Evolutionary conservation across 2,329 filamentous ascomycete genomes (phyloP).

Genomic region (Exophiala spinifera): DNA sequence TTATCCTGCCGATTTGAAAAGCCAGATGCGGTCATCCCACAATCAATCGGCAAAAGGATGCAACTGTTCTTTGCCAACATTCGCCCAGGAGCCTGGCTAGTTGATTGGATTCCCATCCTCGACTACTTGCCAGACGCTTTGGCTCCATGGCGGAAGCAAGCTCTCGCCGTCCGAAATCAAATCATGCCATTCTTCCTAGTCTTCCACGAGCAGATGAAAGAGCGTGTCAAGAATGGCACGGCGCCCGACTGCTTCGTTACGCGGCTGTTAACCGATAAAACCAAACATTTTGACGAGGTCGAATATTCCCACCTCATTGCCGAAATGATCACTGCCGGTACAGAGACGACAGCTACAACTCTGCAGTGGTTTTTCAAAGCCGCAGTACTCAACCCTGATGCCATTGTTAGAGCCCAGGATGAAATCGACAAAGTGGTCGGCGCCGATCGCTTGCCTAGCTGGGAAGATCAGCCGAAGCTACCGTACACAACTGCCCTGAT

Average conservation of each 20-base stretch:
- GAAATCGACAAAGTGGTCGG: slow-evolving; percentile 45
- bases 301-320: slow-evolving; percentile 1
- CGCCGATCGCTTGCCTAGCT: slow-evolving; percentile 36
- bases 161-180: neutral
- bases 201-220: slow-evolving; percentile 2
- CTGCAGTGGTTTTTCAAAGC: slow-evolving; percentile 10
- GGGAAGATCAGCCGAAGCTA: slow-evolving; percentile 37
- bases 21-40: slow-evolving; percentile 3
- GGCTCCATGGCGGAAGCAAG: slow-evolving; percentile 6
- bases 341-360: slow-evolving; percentile 6
- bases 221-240: slow-evolving; percentile 1
- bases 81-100: slow-evolving; percentile 43
- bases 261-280: neutral
- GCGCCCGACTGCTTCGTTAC: slow-evolving; percentile 10
- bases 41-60: slow-evolving; percentile 4
- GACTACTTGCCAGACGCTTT: slow-evolving; percentile 37
- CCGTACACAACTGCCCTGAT: slow-evolving; percentile 39
- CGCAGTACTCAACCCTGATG: slow-evolving; percentile 39
- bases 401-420: slow-evolving; percentile 43
- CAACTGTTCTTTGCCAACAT: slow-evolving; percentile 5
- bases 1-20: slow-evolving; percentile 5
- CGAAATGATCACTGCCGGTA: slow-evolving; percentile 5
- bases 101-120: slow-evolving; percentile 47
- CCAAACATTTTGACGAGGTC: neutral
- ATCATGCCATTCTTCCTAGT: slow-evolving; percentile 2